Evolutionary conservation across 805 yeast species (phyloP).

Genomic region (Cyberlindnera euphorbiae): DNA sequence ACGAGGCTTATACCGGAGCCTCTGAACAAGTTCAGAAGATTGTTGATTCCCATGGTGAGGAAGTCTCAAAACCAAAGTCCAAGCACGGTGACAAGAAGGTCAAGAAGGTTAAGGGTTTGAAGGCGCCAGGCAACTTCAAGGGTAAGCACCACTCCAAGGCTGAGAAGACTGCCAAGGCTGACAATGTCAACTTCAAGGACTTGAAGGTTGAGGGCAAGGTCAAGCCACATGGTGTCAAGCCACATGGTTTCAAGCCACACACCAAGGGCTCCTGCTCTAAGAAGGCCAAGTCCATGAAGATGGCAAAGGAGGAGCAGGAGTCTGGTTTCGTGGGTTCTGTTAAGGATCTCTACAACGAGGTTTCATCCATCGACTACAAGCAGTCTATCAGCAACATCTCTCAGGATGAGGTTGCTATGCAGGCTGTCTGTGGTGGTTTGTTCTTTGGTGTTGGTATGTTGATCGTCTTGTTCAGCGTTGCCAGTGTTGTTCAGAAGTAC

Average conservation of each 20-base stretch:
- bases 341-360: constrained; percentile 13
- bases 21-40: constrained; percentile 6
- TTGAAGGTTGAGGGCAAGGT: not conserved
- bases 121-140: constrained; percentile 4
- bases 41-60: constrained; percentile 8
- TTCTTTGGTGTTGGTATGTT: constrained; percentile 8
- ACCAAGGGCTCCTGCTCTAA: constrained; percentile 2
- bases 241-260: constrained; percentile 7
- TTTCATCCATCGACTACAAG: constrained; percentile 12
- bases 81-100: not conserved
- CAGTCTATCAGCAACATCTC: constrained; percentile 12
- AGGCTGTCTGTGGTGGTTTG: constrained; percentile 10
- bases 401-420: constrained; percentile 8
- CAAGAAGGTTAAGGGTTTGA: constrained; percentile 1
- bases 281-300: constrained; percentile 1
- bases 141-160: constrained; percentile 2
- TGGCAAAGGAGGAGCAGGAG: not conserved
- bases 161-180: too few relatives aligned
- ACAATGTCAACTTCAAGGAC: constrained; percentile 5
- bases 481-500: constrained; percentile 1
- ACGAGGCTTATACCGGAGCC: constrained; percentile 5
- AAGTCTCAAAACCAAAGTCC: constrained; percentile 2
- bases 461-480: constrained; percentile 4
- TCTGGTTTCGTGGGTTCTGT: constrained; percentile 3
- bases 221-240: not conserved